Conservation (phyloP, 1,139 yeast genomes). For the Candida frijolesensis region DNA sequence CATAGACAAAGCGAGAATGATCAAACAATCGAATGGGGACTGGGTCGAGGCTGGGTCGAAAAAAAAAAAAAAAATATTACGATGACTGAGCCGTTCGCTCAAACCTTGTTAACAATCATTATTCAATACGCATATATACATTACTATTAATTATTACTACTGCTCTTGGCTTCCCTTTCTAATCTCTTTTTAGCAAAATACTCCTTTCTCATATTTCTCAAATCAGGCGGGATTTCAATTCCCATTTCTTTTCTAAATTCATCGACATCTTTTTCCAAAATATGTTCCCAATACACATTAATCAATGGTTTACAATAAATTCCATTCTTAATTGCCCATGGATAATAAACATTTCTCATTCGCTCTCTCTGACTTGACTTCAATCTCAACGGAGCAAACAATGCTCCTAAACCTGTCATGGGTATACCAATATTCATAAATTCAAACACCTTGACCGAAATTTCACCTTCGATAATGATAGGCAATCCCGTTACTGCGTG, state of each 20-base stretch:
- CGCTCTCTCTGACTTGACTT: constrained; percentile 55
- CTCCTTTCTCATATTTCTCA: constrained; percentile 60
- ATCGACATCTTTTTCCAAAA: constrained; percentile 69
- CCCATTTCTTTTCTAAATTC: constrained; percentile 75
- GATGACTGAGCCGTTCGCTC: too few relatives aligned
- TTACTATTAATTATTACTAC: too few relatives aligned
- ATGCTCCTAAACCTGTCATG: constrained; percentile 91
- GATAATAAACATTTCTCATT: constrained; percentile 67
- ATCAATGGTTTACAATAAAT: constrained; percentile 73
- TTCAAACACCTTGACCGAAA: constrained; percentile 89
- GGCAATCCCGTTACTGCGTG: constrained; percentile 93
- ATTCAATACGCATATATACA: too few relatives aligned
- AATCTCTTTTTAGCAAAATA: constrained; percentile 35
- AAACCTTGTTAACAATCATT: too few relatives aligned
- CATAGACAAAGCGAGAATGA: background rate
- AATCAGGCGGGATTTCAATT: constrained; percentile 73
- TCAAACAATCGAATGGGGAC: too few relatives aligned
- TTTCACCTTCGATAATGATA: constrained; percentile 91
- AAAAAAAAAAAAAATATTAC: too few relatives aligned
- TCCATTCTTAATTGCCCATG: constrained; percentile 87
- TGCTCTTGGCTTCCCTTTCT: constrained; percentile 18
- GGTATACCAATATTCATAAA: constrained; percentile 92
- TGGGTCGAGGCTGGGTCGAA: background rate
- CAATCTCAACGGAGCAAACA: constrained; percentile 79
- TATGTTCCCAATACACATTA: constrained; percentile 91